A percentile compares a stretch with the other conserved stretches of the same genome.
Evolutionary conservation across 768 basidiomycete genomes (phyloP).

Genomic region (Paxillus involutus): DNA sequence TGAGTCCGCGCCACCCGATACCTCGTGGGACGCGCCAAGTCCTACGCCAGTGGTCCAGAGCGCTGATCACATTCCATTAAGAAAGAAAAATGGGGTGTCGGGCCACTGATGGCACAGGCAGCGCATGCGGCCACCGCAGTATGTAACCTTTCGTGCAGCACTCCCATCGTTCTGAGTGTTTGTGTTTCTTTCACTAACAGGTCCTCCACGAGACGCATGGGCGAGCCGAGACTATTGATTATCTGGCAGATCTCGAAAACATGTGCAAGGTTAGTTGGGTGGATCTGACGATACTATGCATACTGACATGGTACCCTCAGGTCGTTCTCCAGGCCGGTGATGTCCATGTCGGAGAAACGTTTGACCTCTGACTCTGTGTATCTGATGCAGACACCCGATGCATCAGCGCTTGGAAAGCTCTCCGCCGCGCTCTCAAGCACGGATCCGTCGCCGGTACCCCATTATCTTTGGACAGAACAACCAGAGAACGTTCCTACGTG

Average conservation of each 20-base stretch:
- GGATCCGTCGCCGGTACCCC: constrained; percentile 28
- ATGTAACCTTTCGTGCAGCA: background rate
- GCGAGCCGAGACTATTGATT: constrained; percentile 36
- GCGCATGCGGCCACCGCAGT: constrained; percentile 45
- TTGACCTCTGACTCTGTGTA: background rate
- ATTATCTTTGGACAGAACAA: constrained; percentile 45
- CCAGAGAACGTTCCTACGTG: constrained; percentile 44
- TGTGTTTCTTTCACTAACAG: constrained; percentile 16
- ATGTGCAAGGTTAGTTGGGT: constrained; percentile 40
- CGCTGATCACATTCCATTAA: constrained; percentile 13
- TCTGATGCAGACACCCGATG: constrained; percentile 31
- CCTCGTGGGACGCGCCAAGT: background rate
- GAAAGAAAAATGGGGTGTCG: constrained; percentile 43
- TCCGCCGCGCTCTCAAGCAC: constrained; percentile 24
- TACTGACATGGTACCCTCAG: constrained; percentile 18
- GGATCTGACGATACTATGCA: background rate
- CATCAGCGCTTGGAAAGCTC: constrained; percentile 32
- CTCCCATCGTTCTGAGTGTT: background rate
- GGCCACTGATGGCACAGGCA: too few species aligned
- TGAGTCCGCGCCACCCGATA: constrained; percentile 18
- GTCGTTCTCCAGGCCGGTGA: constrained; percentile 39
- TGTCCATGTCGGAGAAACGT: background rate
- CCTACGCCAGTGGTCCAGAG: background rate
- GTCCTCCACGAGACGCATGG: constrained; percentile 41
- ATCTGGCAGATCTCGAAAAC: constrained; percentile 36